phyloP scores from a whole-genome alignment of 768 basidiomycete genomes.

The Agrocybe pediades region DNA sequence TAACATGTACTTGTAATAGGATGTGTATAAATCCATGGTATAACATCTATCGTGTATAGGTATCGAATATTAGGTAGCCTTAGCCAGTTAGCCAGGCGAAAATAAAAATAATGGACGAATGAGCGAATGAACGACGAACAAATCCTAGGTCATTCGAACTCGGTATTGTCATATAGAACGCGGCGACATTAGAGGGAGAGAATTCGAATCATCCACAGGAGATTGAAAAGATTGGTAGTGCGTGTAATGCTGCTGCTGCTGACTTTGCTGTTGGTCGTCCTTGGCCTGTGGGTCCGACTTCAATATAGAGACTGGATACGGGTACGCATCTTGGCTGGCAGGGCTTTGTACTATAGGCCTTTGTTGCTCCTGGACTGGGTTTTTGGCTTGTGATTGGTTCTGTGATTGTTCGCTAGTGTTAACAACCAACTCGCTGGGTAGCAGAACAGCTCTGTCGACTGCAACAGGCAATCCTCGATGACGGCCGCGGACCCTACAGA shows the following conservation, averaged over 20 bases:
- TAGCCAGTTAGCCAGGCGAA: neutral
- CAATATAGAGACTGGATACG: neutral
- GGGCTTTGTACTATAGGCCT: neutral
- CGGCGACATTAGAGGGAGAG: neutral
- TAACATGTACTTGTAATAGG: neutral
- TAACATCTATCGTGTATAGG: neutral
- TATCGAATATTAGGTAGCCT: neutral
- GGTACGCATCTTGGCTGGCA: neutral
- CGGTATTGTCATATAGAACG: neutral
- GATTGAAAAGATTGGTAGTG: neutral
- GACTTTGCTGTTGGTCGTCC: neutral
- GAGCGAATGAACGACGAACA: too few species aligned
- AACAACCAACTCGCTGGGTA: constrained; percentile 36
- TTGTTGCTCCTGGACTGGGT: neutral
- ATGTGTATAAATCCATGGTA: neutral
- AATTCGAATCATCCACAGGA: neutral
- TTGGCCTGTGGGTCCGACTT: neutral
- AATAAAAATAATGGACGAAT: neutral
- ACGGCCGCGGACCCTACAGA: constrained; percentile 60
- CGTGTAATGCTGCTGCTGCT: neutral
- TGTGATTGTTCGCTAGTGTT: neutral
- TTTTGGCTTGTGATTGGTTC: neutral
- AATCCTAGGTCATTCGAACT: neutral
- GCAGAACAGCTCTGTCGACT: constrained; percentile 57
- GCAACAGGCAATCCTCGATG: constrained; percentile 74